phyloP scores from a whole-genome alignment of 148 eudicot genomes.

The Talinum fruticosum region DNA sequence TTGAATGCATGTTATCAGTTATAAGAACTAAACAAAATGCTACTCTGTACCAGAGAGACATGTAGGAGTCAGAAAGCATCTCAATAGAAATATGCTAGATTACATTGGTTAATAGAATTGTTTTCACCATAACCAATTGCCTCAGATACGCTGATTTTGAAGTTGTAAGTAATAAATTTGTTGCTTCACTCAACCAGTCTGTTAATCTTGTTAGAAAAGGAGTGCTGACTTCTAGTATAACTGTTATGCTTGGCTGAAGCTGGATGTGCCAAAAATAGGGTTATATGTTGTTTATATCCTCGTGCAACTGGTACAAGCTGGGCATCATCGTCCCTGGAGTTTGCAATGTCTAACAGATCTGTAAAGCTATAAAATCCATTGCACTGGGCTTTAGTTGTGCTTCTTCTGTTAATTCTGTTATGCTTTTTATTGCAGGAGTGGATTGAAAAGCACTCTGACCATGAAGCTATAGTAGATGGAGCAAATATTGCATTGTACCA shows the following conservation, averaged over 20 bases:
- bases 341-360: background rate
- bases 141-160: background rate
- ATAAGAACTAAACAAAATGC: background rate
- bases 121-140: background rate
- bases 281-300: too few relatives aligned
- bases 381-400: background rate
- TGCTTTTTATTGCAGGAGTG: conserved; percentile 49
- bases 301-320: background rate
- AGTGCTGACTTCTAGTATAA: background rate
- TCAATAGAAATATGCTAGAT: background rate
- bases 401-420: background rate
- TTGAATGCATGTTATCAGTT: background rate
- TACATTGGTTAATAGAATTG: background rate
- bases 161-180: background rate
- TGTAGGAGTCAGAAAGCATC: background rate
- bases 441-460: conserved; percentile 62
- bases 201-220: background rate
- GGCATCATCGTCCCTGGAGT: background rate
- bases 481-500: conserved; percentile 86
- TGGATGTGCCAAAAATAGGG: too few relatives aligned
- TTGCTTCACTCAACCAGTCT: background rate
- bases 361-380: background rate
- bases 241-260: background rate
- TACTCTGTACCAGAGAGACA: background rate
- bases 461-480: conserved; percentile 77